Base-by-base conservation (phyloP, 23 red algal genomes). In the Cyanidiococcus yangmingshanensis region DNA sequence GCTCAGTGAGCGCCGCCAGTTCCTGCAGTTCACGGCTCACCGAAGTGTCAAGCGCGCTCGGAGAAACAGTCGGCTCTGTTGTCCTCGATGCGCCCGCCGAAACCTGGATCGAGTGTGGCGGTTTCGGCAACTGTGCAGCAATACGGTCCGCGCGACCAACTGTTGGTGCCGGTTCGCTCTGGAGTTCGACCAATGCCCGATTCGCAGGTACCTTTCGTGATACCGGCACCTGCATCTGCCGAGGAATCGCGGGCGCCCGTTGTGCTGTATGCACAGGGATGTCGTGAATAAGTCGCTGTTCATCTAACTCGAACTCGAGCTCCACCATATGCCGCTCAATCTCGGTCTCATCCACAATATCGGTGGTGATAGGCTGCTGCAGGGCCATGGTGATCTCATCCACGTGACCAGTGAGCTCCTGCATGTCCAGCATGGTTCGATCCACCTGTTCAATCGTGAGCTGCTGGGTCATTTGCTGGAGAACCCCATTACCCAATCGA, bases 291-390 rank as follows among this genome's bases (percentile, higher is more conserved):
- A 71, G 63, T 2, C n/a, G 32, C 12, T 25, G 16, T 29, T 71
- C 63, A 25, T 32, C 32, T 2, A 32, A 12, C n/a, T 71, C 63
- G 63, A 25, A 25, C 63, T 71, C 12, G n/a, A 71, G 63, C 27
- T 71, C 63, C n/a, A 35, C 63, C 63, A 71, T 25, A 7, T 71
- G n/a, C 7, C 63, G n/a, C 63, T 71, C 63, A 35, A 71, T 25
- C 63, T 71, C n/a, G 7, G 3, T 29, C 27, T 71, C 63, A 35
- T 71, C 63, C 12, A 25, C 21, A 35, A 35, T 35, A 7, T 71
- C 63, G 16, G 63, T 25, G 21, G n/a, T 25, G n/a, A 71, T 35
- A 12, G 63, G 63, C 27, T 71, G 63, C 63, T 25, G 32, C 63
- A 71, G 32, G 12, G 63, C 63, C 63, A 71, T 71, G 7, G 63